Conservation (phyloP, 495 filamentous ascomycete species). For the Lichina pygmaea region DNA sequence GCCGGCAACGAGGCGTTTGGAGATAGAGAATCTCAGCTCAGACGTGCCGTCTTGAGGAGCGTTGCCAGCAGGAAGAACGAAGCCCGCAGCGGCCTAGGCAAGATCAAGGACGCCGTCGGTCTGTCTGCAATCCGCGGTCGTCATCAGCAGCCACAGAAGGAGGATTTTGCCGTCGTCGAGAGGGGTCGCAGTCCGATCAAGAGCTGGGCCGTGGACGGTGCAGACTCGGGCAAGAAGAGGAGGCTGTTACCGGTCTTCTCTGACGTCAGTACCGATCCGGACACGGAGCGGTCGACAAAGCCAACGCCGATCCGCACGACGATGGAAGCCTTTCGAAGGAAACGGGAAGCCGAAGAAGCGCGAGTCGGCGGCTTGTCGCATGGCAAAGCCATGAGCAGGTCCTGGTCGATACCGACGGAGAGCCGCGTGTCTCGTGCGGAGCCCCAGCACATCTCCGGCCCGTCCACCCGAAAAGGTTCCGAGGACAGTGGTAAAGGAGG, state of each 20-base stretch:
- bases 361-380: not conserved
- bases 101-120: constrained; percentile 67
- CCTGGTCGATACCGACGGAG: no score
- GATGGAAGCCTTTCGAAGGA: not conserved
- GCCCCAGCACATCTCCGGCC: no score
- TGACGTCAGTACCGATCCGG: not conserved
- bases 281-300: not conserved
- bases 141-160: constrained; percentile 17
- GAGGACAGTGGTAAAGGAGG: no score
- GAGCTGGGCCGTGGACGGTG: not conserved
- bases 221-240: not conserved
- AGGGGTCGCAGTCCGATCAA: not conserved
- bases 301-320: not conserved
- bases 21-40: constrained; percentile 37
- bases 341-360: not conserved
- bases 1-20: constrained; percentile 13
- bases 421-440: no score
- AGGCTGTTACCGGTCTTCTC: no score
- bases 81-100: constrained; percentile 55
- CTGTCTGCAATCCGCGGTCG: constrained; percentile 21
- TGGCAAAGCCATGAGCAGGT: not conserved
- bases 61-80: constrained; percentile 60
- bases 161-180: constrained; percentile 5
- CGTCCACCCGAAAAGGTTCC: no score
- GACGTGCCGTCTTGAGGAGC: constrained; percentile 46